These are phyloP conservation scores for Metarhizium rileyi DNA, from an alignment of 2,329 filamentous ascomycete genomes.

Conservation along the genomic window DNA sequence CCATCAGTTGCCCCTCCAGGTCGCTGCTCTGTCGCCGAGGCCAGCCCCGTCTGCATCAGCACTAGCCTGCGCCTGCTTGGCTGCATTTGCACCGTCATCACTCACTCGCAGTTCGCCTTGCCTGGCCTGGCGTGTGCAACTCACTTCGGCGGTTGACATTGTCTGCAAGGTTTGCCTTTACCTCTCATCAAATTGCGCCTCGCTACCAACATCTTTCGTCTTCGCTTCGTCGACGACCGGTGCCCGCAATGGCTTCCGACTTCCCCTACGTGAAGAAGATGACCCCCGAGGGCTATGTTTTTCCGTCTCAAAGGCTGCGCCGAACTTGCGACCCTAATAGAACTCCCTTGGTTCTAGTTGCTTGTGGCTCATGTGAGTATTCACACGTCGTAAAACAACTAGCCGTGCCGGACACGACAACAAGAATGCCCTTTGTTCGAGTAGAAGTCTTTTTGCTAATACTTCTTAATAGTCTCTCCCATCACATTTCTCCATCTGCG, in stretches of 20 bases:
- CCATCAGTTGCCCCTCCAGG: too few species aligned
- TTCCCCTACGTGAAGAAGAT: not conserved
- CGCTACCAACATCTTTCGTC: not conserved
- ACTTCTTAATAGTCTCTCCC: conserved; percentile 43
- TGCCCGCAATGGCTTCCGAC: conserved; percentile 18
- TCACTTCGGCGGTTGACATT: too few species aligned
- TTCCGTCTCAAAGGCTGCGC: conserved; percentile 48
- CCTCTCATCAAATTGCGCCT: too few species aligned
- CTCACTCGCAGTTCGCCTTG: too few species aligned
- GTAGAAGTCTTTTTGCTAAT: not conserved
- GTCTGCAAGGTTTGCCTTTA: too few species aligned
- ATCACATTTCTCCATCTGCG: conserved; percentile 69
- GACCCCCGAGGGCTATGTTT: conserved; percentile 35
- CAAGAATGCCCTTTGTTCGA: not conserved
- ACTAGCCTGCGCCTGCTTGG: too few species aligned
- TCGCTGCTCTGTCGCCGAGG: too few species aligned
- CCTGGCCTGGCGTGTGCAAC: not conserved
- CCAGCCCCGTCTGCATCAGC: too few species aligned
- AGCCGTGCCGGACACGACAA: not conserved
- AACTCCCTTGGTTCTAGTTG: conserved; percentile 18
- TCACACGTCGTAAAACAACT: not conserved
- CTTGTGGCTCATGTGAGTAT: conserved; percentile 50
- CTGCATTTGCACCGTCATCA: too few species aligned
- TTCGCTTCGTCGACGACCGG: not conserved
- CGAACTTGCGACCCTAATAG: conserved; percentile 32